phyloP scores from a whole-genome alignment of 2,329 filamentous ascomycete species.

The Aspergillus brasiliensis region DNA sequence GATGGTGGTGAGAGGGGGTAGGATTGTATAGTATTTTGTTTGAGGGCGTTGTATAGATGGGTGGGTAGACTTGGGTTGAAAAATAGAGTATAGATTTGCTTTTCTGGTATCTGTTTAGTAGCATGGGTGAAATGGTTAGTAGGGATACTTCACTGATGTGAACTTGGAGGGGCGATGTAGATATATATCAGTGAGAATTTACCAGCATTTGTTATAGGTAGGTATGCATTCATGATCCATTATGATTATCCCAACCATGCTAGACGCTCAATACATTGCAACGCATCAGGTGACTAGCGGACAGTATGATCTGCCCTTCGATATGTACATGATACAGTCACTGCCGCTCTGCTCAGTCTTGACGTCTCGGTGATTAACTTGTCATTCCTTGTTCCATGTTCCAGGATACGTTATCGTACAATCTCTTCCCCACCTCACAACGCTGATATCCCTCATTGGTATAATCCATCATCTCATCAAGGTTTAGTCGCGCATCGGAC shows the following conservation, averaged over 20 bases:
- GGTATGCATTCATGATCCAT: conserved; percentile 15
- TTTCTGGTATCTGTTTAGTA: neutral
- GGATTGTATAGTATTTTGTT: neutral
- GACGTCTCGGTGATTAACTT: conserved; percentile 7
- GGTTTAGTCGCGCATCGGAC: conserved; percentile 34
- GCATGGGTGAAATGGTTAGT: neutral
- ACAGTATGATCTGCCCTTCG: neutral
- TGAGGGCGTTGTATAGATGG: neutral
- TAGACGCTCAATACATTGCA: conserved; percentile 19
- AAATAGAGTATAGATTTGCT: neutral
- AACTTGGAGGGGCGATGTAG: neutral
- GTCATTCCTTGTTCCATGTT: conserved; percentile 7
- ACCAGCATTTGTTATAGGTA: neutral
- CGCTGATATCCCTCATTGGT: conserved; percentile 2
- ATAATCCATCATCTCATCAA: neutral
- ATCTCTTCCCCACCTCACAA: conserved; percentile 14
- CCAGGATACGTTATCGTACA: conserved; percentile 36
- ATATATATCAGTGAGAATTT: too few relatives aligned
- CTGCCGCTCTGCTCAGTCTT: conserved; percentile 3
- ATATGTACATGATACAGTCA: conserved; percentile 24
- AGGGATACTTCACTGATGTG: neutral
- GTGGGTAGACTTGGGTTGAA: neutral
- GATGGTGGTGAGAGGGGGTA: neutral
- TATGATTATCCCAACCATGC: conserved; percentile 22
- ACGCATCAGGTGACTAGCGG: conserved; percentile 14